Conservation (phyloP, 805 yeast genomes). For the Wickerhamiella australiensis region DNA sequence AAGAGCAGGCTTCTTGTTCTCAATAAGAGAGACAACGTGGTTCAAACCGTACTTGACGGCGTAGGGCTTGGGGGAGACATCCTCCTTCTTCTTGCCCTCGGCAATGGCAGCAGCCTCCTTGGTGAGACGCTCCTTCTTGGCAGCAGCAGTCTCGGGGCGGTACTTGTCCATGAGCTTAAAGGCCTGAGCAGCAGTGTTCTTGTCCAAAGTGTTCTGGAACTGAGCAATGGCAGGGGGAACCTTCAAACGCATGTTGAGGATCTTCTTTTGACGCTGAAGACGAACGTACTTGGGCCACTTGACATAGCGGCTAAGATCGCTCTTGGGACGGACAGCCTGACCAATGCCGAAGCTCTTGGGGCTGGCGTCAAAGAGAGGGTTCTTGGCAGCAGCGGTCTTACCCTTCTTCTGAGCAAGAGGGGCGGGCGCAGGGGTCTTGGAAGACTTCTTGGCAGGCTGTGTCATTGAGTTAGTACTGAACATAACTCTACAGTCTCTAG, state of each 20-base stretch:
- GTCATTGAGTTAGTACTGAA: slow-evolving; percentile 25
- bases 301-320: slow-evolving; percentile 92
- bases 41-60: slow-evolving; percentile 96
- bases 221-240: slow-evolving; percentile 98
- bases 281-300: slow-evolving; percentile 99
- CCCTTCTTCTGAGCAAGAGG: slow-evolving; percentile 31
- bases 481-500: slow-evolving; percentile 28
- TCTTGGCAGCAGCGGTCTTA: slow-evolving; percentile 36
- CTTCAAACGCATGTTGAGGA: slow-evolving; percentile 88
- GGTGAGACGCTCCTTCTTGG: slow-evolving; percentile 98
- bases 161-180: slow-evolving; percentile 97
- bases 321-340: slow-evolving; percentile 86
- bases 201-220: slow-evolving; percentile 91
- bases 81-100: slow-evolving; percentile 94
- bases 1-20: slow-evolving; percentile 97
- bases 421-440: slow-evolving; percentile 95
- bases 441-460: slow-evolving; percentile 58
- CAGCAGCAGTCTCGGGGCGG: slow-evolving; percentile 95
- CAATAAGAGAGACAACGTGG: slow-evolving; percentile 95
- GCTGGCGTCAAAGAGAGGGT: slow-evolving; percentile 80
- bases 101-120: slow-evolving; percentile 97
- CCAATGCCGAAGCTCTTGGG: slow-evolving; percentile 96
- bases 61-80: slow-evolving; percentile 92
- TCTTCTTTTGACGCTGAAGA: slow-evolving; percentile 98
- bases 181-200: slow-evolving; percentile 96